phyloP scores from a whole-genome alignment of 2,329 filamentous ascomycete species.

The Verticillium nubilum region DNA sequence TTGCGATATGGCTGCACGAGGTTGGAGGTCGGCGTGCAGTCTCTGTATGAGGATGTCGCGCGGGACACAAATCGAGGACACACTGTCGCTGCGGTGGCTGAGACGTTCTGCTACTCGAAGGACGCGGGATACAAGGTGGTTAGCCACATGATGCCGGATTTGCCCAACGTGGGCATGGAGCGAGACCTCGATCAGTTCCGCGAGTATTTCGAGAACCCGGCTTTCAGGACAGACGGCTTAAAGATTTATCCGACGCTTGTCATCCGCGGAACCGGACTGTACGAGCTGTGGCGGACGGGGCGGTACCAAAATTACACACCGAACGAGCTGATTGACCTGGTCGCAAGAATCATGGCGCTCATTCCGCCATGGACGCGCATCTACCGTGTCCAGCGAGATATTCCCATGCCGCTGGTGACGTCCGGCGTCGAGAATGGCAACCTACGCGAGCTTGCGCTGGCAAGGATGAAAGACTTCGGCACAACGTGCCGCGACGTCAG shows the following conservation, averaged over 20 bases:
- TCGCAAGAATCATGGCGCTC: constrained; percentile 90
- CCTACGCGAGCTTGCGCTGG: constrained; percentile 83
- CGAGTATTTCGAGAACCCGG: constrained; percentile 96
- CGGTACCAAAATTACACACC: constrained; percentile 98
- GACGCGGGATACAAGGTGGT: constrained; percentile 99
- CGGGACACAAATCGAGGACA: constrained; percentile 95
- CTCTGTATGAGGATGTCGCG: constrained; percentile 96
- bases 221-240: constrained; percentile 90
- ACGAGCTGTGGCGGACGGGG: constrained; percentile 95
- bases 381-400: constrained; percentile 96
- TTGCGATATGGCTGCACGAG: constrained; percentile 95
- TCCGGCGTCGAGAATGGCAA: constrained; percentile 98
- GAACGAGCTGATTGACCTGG: constrained; percentile 90
- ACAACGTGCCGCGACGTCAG: constrained; percentile 95
- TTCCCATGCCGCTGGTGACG: constrained; percentile 99
- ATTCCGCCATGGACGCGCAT: constrained; percentile 98
- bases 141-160: constrained; percentile 98
- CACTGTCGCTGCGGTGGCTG: constrained; percentile 89
- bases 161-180: constrained; percentile 98
- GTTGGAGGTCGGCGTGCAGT: constrained; percentile 92
- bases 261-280: constrained; percentile 91
- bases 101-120: constrained; percentile 96
- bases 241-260: constrained; percentile 98
- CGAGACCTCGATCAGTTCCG: constrained; percentile 94
- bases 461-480: constrained; percentile 99